Base-by-base conservation (phyloP, 2,329 filamentous ascomycete genomes). In the Colletotrichum costaricense region DNA sequence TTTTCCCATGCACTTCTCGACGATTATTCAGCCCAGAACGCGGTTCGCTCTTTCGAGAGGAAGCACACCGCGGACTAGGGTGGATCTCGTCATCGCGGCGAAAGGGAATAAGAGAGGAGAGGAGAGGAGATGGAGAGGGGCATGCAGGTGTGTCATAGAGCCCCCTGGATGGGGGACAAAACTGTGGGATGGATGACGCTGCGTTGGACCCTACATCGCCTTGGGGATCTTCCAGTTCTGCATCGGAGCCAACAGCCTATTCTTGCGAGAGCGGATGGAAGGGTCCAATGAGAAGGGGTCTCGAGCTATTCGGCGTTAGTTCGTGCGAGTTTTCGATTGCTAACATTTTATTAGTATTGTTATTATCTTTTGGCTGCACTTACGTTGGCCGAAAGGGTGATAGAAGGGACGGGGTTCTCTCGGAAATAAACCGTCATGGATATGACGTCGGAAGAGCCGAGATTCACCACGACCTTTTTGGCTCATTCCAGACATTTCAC, bases 21-120 rank as follows among this genome's bases (percentile, higher is more conserved):
- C 19, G 49, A 64, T 73, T 70, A 73, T 70, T 73, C 70, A 73
- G 70, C 67, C 71, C 65, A 58, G 52, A n/a, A 60, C 65, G 38
- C 42, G 38, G 52, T 57, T 57, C 33, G 63, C 63, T 56, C 33
- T 65, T 26, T 30, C 7, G 14, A 22, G n/a, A 14, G 16, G 24
- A 57, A 30, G 9, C 24, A 22, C 46, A 64, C 33, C 63, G 42
- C 56, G 30, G 56, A 55, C 33, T 6, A 46, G 42, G 22, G 56
- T 67, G 56, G 54, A 33, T 59, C 63, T 59, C 35, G 63, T 59
- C 54, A 67, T 67, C 19, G 63, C n/a, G 14, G n/a, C n/a, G 19
- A 19, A 54, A 12, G 60, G 7, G 19, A 54, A 52, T 12, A 4
- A 24, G 59, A 26, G 30, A 28, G 19, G 19, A 28, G 19, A 19